phyloP scores from a whole-genome alignment of 1,284 basidiomycete species.

The Papiliotrema flavescens region DNA sequence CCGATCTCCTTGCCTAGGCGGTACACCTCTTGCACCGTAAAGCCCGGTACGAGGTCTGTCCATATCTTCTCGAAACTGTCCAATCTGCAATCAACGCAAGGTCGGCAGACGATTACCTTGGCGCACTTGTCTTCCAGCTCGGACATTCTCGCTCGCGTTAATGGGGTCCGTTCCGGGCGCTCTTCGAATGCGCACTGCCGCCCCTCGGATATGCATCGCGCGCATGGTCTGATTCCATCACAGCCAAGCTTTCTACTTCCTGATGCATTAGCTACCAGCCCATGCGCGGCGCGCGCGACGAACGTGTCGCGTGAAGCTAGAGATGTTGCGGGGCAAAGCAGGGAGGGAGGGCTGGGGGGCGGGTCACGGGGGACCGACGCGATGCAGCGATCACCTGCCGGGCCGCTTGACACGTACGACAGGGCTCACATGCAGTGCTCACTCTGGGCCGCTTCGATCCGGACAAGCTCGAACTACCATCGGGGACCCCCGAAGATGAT shows the following conservation, averaged over 20 bases:
- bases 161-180: conserved; percentile 7
- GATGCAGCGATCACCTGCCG: background rate
- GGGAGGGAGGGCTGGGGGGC: background rate
- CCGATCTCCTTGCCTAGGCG: background rate
- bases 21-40: background rate
- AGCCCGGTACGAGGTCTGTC: background rate
- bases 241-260: conserved; percentile 17
- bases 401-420: conserved; percentile 1
- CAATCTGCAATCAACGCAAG: background rate
- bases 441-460: background rate
- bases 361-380: background rate
- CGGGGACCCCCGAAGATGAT: too few species aligned
- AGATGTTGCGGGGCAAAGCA: too few species aligned
- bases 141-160: conserved; percentile 23
- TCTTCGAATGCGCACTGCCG: conserved; percentile 11
- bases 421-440: background rate
- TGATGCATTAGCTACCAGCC: background rate
- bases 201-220: conserved; percentile 9
- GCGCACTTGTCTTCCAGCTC: conserved; percentile 22
- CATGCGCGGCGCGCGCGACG: too few species aligned
- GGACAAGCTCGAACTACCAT: too few species aligned
- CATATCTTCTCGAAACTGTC: background rate
- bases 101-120: background rate
- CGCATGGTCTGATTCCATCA: conserved; percentile 8
- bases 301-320: too few species aligned